These are phyloP conservation scores for Lactifluus volemus DNA, from an alignment of 768 basidiomycete species.

Conservation along the genomic window DNA sequence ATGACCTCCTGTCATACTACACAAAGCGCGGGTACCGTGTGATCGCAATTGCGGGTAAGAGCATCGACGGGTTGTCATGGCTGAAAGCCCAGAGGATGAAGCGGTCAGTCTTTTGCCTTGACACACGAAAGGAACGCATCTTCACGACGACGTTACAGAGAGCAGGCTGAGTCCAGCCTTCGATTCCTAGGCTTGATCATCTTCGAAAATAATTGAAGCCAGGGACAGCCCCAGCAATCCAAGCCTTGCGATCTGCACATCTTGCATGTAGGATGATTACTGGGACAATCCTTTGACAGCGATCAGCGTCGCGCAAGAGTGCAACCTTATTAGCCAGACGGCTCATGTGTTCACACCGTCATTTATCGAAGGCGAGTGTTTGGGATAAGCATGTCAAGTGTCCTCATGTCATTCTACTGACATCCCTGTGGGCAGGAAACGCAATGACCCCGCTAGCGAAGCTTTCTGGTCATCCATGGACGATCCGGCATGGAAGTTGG, in stretches of 20 bases:
- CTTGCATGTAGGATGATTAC: conserved; percentile 97
- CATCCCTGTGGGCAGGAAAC: conserved; percentile 37
- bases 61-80: conserved; percentile 89
- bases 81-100: conserved; percentile 95
- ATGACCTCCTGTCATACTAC: conserved; percentile 93
- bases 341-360: conserved; percentile 81
- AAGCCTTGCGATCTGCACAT: conserved; percentile 80
- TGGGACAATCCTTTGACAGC: conserved; percentile 97
- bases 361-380: conserved; percentile 58
- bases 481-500: conserved; percentile 74
- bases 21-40: conserved; percentile 95
- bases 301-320: conserved; percentile 94
- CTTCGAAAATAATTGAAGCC: conserved; percentile 97
- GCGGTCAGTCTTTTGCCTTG: conserved; percentile 39
- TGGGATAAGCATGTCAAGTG: background rate
- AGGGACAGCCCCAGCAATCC: conserved; percentile 84
- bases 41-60: conserved; percentile 97
- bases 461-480: conserved; percentile 92
- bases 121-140: background rate
- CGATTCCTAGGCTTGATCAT: conserved; percentile 93
- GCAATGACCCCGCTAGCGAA: conserved; percentile 44
- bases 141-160: conserved; percentile 39
- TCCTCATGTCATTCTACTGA: background rate
- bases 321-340: conserved; percentile 77
- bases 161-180: conserved; percentile 86